Conservation (phyloP, 495 filamentous ascomycete species). For the Aspergillus bridgeri region DNA sequence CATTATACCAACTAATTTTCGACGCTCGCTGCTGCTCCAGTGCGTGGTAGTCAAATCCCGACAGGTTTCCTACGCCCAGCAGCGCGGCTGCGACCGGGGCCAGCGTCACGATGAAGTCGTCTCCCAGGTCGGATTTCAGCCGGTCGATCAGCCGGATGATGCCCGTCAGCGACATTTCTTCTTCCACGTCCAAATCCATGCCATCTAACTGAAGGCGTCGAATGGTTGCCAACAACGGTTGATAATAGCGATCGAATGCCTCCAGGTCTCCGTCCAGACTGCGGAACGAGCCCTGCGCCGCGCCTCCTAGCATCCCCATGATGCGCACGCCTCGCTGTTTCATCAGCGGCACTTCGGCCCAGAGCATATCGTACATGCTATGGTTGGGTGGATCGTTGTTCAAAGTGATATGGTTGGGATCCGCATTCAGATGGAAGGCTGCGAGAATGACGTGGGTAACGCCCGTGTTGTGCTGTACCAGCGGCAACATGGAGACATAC, state of each 20-base stretch:
- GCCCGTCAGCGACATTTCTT: conserved; percentile 66
- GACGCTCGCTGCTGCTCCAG: conserved; percentile 62
- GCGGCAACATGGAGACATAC: conserved; percentile 67
- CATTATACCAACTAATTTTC: conserved; percentile 76
- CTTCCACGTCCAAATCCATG: conserved; percentile 82
- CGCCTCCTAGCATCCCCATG: conserved; percentile 81
- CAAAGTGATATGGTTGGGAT: conserved; percentile 57
- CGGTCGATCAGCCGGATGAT: conserved; percentile 68
- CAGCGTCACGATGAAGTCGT: conserved; percentile 68
- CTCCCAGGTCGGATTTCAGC: conserved; percentile 67
- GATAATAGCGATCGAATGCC: conserved; percentile 66
- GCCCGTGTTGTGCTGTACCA: conserved; percentile 56
- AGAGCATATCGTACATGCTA: conserved; percentile 56
- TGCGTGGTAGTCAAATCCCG: conserved; percentile 68
- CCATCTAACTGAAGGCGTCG: conserved; percentile 59
- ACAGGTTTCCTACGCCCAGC: conserved; percentile 56
- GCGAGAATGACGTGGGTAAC: conserved; percentile 76
- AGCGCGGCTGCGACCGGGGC: conserved; percentile 76
- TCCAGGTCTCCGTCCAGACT: conserved; percentile 56
- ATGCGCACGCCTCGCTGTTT: conserved; percentile 65
- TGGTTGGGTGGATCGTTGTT: conserved; percentile 68
- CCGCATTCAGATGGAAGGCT: conserved; percentile 73
- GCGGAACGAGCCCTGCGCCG: conserved; percentile 65
- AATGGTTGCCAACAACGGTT: conserved; percentile 58
- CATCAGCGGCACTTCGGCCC: conserved; percentile 66